These are phyloP conservation scores for Cyclotella distinguenda DNA, from an alignment of 108 stramenopile species.

Conservation along the genomic window DNA sequence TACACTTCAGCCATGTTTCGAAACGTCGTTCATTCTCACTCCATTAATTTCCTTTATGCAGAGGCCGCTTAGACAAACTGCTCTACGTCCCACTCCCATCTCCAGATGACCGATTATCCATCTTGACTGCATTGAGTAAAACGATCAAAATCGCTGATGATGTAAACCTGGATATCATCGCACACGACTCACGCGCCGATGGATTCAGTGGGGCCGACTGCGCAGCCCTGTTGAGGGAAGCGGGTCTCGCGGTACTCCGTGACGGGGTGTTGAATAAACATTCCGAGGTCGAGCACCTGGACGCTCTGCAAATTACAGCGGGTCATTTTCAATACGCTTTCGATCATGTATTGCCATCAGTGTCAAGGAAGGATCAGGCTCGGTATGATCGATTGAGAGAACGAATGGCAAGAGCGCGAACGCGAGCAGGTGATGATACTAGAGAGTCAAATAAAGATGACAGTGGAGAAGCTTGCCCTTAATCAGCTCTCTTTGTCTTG, in stretches of 20 bases:
- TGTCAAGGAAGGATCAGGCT: slow-evolving; percentile 81
- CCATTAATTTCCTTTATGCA: slow-evolving; percentile 11
- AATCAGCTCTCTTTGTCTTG: too few relatives aligned
- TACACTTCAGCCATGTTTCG: neutral
- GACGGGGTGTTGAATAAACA: slow-evolving; percentile 44
- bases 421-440: slow-evolving; percentile 49
- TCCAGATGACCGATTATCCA: slow-evolving; percentile 78
- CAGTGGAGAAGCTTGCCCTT: too few relatives aligned
- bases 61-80: slow-evolving; percentile 92
- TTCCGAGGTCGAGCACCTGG: slow-evolving; percentile 9
- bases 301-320: slow-evolving; percentile 53
- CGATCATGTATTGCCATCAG: slow-evolving; percentile 82
- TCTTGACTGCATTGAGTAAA: slow-evolving; percentile 72
- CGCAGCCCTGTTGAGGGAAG: slow-evolving; percentile 85
- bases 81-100: slow-evolving; percentile 93
- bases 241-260: slow-evolving; percentile 84
- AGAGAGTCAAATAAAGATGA: neutral
- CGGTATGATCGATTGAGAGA: slow-evolving; percentile 78
- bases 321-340: slow-evolving; percentile 84
- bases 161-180: slow-evolving; percentile 73
- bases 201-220: slow-evolving; percentile 92
- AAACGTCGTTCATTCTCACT: neutral
- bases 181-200: slow-evolving; percentile 62
- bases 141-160: slow-evolving; percentile 62
- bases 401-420: slow-evolving; percentile 80